Base-by-base conservation (phyloP, 805 yeast species). In the Middelhovenomyces tepae region DNA sequence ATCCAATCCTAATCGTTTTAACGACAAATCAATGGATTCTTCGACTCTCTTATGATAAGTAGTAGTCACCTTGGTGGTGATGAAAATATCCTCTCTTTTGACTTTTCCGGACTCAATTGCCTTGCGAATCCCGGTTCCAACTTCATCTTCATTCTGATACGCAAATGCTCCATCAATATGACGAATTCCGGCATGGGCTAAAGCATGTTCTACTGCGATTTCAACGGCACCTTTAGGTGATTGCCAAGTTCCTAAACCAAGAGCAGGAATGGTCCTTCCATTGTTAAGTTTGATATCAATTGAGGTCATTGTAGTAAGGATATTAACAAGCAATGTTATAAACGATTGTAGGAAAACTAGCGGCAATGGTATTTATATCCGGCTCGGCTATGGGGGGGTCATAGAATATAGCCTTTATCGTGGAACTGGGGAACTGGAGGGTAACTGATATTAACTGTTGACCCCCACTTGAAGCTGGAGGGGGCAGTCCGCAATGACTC, bases 231-330 rank as follows among this genome's bases (percentile, higher is more conserved):
- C 70, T 22, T 67, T 67, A 11, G 64, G 67, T 15, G 70, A 53
- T 21, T 79, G 71, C 79, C 83, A 81, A 20, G 91, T 79, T 28
- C 93, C 91, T 32, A 80, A 67, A 3, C 84, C 87, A 27, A 82
- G 61, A 7, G 64, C 68, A 25, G 89, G 89, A 39, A 82, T 75
- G 27, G 48, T 43, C 19, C 60, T 63, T 16, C 91, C 89, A 39
- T 72, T 70, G 67, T 78, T 79, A 7, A 55, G 46, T 22, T 36
- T 44, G 34, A 42, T 11, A 18, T 20, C 19, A 13, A 43, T 20
- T 17, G 43, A 33, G 32, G 47, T 39, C 49, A 45, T 45, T 29
- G 13, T 28, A n/a, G n/a, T n/a, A n/a, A n/a, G n/a, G n/a, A n/a
- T n/a, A n/a, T n/a, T n/a, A n/a, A n/a, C n/a, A n/a, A n/a, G n/a